Conservation (phyloP, 2,329 filamentous ascomycete genomes). For the Orbilia oligospora region DNA sequence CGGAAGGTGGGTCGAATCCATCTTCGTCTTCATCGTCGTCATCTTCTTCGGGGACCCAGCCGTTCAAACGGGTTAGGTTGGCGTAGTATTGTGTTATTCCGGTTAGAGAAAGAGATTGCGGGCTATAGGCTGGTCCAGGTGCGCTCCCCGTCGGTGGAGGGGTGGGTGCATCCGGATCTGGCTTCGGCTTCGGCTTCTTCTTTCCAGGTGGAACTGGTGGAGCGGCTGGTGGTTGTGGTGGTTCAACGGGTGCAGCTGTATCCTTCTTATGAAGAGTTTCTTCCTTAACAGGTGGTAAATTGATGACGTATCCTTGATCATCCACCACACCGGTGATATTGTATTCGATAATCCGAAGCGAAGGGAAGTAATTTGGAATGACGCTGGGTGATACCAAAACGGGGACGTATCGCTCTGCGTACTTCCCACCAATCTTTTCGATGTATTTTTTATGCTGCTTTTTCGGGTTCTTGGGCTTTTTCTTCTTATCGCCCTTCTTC, state of each 20-base stretch:
- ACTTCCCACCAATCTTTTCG: slow-evolving; percentile 81
- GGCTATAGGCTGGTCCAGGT: slow-evolving; percentile 90
- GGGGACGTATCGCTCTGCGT: slow-evolving; percentile 86
- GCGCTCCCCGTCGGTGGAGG: slow-evolving; percentile 79
- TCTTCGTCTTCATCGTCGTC: slow-evolving; percentile 71
- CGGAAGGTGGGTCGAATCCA: slow-evolving; percentile 21
- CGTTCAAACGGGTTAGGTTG: slow-evolving; percentile 90
- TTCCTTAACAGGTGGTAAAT: slow-evolving; percentile 58
- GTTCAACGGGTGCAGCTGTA: slow-evolving; percentile 2
- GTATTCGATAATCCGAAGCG: slow-evolving; percentile 91
- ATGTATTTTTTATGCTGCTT: slow-evolving; percentile 72
- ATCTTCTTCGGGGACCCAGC: slow-evolving; percentile 56
- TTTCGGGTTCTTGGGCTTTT: slow-evolving; percentile 66
- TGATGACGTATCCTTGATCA: slow-evolving; percentile 69
- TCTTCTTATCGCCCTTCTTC: slow-evolving; percentile 64
- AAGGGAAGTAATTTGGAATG: slow-evolving; percentile 93
- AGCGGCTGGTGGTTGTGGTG: slow-evolving; percentile 63
- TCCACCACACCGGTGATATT: slow-evolving; percentile 81
- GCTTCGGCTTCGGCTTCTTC: slow-evolving; percentile 62
- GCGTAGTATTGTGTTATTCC: slow-evolving; percentile 93
- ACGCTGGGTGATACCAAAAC: slow-evolving; percentile 87
- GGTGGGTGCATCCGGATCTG: slow-evolving; percentile 70
- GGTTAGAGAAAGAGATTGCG: slow-evolving; percentile 82
- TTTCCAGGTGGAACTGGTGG: slow-evolving; percentile 63
- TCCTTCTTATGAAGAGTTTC: slow-evolving; percentile 56